phyloP scores from a whole-genome alignment of 2,329 filamentous ascomycete genomes.

The Botrytis aclada region DNA sequence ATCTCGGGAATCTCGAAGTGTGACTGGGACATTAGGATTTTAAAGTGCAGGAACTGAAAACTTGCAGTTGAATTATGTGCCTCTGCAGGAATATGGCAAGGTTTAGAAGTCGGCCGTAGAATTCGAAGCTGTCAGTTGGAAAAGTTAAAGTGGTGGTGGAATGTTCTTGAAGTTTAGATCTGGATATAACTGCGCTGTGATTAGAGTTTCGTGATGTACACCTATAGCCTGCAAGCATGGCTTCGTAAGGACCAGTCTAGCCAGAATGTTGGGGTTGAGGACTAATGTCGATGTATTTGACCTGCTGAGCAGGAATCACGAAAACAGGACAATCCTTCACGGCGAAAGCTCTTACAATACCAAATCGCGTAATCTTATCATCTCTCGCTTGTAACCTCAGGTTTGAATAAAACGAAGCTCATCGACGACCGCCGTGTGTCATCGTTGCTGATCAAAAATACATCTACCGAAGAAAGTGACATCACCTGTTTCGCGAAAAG shows the following conservation, averaged over 20 bases:
- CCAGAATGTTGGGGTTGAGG: background rate
- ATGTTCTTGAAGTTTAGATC: background rate
- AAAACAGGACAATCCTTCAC: background rate
- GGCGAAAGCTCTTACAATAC: background rate
- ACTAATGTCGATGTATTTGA: background rate
- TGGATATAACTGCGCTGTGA: background rate
- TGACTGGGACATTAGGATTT: background rate
- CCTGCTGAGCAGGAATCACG: background rate
- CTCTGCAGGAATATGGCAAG: background rate
- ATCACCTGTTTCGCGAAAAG: too few relatives aligned
- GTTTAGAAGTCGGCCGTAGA: background rate
- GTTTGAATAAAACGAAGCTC: background rate
- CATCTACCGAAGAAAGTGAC: background rate
- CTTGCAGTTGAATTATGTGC: background rate
- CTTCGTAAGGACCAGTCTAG: background rate
- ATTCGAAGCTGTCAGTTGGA: background rate
- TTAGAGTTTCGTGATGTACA: background rate
- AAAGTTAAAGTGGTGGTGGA: background rate
- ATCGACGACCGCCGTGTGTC: background rate
- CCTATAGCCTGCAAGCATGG: fast-evolving
- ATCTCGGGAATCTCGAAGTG: background rate
- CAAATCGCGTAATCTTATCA: background rate
- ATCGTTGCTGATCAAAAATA: background rate
- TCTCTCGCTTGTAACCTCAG: background rate
- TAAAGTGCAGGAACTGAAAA: background rate